Base-by-base conservation (phyloP, 441 rosid species). In the Populus hybrid region DNA sequence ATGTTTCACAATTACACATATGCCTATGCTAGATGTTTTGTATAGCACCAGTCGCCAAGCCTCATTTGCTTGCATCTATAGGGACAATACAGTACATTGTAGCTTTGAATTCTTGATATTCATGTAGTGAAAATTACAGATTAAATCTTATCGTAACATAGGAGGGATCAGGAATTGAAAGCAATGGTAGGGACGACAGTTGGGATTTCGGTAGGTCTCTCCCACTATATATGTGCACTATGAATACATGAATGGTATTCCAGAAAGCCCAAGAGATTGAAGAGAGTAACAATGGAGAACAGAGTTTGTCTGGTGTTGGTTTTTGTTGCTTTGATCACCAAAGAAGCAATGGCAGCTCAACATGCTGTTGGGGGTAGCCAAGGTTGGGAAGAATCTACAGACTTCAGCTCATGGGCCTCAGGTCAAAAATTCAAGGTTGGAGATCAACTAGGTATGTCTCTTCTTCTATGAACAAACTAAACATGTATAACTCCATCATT, bases 301-400 rank as follows among this genome's bases (percentile, higher is more conserved):
- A 77, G 79, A 63, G 77, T 77, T 77, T 75, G 85, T 4, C 63
- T 85, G 78, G 68, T 75, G 26, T 30, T 90, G 82, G 81, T 82
- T 72, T 72, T 88, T 59, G 79, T 85, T 67, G 86, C 81, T 74
- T 79, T 82, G 69, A 28, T 82, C 14, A 82, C 77, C 67, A 71
- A 79, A 77, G 78, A 80, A 75, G 85, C 88, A 3, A 72, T 69
- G 32, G 98, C 90, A 50, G 87, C 87, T 30, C 89, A 93, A 59
- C 97, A 87, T 82, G 76, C 46, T 1, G 92, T 93, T 20, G 98
- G 99, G 3, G 97, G 95, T 46, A 91, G 94, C 86, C 92, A 93
- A 81, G 99, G 97, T 10, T 95, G 98, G 99, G 97, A 89, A 20
- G 87, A 85, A 82, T 89, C 97, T 23, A 81, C 89, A 30, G 92